Percentiles rank a stretch among this genome's conserved stretches.
These are phyloP conservation scores for Debaryomyces prosopidis DNA, from an alignment of 805 yeast species.

Conservation along the genomic window DNA sequence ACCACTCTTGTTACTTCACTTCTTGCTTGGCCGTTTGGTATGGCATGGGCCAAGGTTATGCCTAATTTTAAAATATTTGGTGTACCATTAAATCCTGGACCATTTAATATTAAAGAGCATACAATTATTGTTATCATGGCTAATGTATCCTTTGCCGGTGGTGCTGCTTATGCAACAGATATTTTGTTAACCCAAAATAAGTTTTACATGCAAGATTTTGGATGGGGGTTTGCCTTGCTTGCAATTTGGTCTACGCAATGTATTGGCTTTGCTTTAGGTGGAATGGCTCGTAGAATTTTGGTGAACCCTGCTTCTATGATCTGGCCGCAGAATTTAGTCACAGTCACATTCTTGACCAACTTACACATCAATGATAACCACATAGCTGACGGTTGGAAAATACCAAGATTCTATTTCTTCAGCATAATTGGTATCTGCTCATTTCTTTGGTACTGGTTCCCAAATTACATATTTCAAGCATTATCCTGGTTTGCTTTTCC, in stretches of 20 bases:
- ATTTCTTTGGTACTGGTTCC: conserved; percentile 31
- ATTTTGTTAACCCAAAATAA: conserved; percentile 51
- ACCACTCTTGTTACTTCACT: conserved; percentile 57
- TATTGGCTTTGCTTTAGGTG: conserved; percentile 69
- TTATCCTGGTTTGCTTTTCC: conserved; percentile 30
- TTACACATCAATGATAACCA: conserved; percentile 53
- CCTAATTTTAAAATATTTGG: conserved; percentile 35
- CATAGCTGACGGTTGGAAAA: conserved; percentile 60
- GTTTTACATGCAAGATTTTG: conserved; percentile 36
- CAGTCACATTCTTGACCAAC: conserved; percentile 56
- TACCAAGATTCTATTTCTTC: conserved; percentile 54
- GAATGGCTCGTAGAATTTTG: conserved; percentile 57
- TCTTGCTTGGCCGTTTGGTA: conserved; percentile 62
- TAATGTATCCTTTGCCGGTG: conserved; percentile 38
- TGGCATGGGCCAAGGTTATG: conserved; percentile 40
- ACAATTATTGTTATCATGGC: conserved; percentile 55
- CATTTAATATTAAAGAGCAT: conserved; percentile 64
- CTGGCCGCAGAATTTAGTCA: conserved; percentile 71
- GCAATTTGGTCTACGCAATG: conserved; percentile 49
- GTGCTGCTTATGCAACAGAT: conserved; percentile 58
- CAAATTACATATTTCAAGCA: conserved; percentile 25
- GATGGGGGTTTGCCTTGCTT: conserved; percentile 8
- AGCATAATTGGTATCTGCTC: conserved; percentile 30
- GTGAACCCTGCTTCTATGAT: conserved; percentile 66
- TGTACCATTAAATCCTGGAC: conserved; percentile 55